A percentile compares a stretch with the other conserved stretches of the same genome.
phyloP scores from a whole-genome alignment of 768 basidiomycete genomes.

The Pleurotus cornucopiae region DNA sequence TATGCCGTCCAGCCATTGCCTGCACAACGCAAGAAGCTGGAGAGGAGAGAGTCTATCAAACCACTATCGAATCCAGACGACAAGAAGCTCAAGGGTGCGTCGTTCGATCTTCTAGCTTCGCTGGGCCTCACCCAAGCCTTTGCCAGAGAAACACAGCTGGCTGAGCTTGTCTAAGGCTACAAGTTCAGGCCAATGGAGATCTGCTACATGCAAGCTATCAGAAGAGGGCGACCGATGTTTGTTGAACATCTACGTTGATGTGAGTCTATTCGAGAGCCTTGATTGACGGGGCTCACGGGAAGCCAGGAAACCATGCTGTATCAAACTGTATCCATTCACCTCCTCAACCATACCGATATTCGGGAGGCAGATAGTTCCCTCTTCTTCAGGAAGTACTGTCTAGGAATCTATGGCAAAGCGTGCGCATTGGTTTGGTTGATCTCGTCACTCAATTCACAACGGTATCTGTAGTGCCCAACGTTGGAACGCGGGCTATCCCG shows the following conservation, averaged over 20 bases:
- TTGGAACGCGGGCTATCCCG: conserved; percentile 46
- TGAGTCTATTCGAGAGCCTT: conserved; percentile 26
- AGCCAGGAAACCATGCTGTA: conserved; percentile 66
- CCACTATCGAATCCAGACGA: conserved; percentile 37
- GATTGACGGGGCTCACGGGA: not conserved
- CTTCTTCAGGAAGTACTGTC: conserved; percentile 71
- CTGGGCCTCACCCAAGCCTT: no score
- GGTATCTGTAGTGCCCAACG: conserved; percentile 45
- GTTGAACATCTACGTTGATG: conserved; percentile 73
- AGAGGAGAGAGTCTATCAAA: conserved; percentile 47
- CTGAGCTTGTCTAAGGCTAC: conserved; percentile 51
- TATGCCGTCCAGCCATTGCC: conserved; percentile 30
- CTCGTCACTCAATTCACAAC: not conserved
- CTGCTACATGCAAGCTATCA: conserved; percentile 64
- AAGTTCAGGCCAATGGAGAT: conserved; percentile 63
- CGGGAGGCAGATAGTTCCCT: conserved; percentile 71
- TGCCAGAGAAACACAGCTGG: conserved; percentile 70
- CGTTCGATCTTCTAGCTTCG: not conserved
- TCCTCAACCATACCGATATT: conserved; percentile 77
- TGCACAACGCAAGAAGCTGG: conserved; percentile 46
- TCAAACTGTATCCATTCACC: conserved; percentile 69
- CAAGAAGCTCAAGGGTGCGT: conserved; percentile 58
- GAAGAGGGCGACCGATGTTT: conserved; percentile 67
- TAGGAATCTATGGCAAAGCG: conserved; percentile 66
- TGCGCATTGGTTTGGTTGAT: conserved; percentile 23